Percentiles rank a stretch among this genome's conserved stretches.
These are phyloP conservation scores for Gracilariopsis chorda DNA, from an alignment of 23 red algal species.

Conservation along the genomic window DNA sequence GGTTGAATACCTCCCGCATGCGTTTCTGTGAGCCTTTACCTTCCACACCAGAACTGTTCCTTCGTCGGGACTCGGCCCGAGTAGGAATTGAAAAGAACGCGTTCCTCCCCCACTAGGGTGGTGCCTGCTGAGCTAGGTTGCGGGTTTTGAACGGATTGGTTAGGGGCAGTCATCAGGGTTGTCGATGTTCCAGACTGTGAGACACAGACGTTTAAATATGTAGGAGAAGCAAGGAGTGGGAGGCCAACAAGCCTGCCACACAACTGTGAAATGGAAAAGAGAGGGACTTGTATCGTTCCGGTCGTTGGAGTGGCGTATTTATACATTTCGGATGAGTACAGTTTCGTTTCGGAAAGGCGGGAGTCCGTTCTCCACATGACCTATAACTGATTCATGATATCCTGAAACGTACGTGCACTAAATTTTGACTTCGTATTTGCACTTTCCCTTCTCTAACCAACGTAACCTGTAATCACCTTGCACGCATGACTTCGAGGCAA, in stretches of 20 bases:
- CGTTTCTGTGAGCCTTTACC: background rate
- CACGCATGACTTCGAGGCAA: too few relatives aligned
- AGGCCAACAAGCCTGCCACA: too few relatives aligned
- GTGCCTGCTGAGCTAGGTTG: background rate
- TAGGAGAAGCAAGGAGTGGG: too few relatives aligned
- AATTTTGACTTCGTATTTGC: too few relatives aligned
- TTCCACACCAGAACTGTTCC: background rate
- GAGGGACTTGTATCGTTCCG: too few relatives aligned
- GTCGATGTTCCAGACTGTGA: too few relatives aligned
- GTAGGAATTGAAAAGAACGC: background rate
- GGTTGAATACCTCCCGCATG: slow-evolving; percentile 19
- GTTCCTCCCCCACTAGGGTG: background rate
- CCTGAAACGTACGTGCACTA: too few relatives aligned
- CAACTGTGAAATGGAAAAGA: too few relatives aligned
- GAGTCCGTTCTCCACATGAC: background rate
- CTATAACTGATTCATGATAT: too few relatives aligned
- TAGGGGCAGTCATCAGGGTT: background rate
- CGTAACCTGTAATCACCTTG: too few relatives aligned
- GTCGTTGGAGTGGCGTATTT: background rate
- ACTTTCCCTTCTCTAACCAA: too few relatives aligned
- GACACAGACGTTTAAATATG: too few relatives aligned
- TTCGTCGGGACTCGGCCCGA: background rate
- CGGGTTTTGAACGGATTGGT: background rate
- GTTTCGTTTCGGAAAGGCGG: background rate
- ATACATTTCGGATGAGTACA: background rate